Evolutionary conservation across 768 basidiomycete species (phyloP).

Genomic region (Floccularia luteovirens): DNA sequence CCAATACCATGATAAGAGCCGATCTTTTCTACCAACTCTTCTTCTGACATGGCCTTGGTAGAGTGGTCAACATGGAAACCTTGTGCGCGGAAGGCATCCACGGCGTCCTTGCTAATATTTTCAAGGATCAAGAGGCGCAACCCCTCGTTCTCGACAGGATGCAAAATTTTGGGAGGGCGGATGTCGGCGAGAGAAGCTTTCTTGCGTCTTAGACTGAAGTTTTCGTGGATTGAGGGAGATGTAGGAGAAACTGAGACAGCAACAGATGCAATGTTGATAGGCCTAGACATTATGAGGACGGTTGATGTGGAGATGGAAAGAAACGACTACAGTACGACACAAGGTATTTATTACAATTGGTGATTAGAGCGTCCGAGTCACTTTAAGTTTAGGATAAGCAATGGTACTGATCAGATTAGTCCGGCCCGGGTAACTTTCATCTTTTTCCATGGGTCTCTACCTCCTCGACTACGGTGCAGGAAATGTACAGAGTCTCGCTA

Average conservation of each 20-base stretch:
- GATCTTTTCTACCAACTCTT: conserved; percentile 82
- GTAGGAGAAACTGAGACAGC: conserved; percentile 51
- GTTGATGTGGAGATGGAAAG: conserved; percentile 5
- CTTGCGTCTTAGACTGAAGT: conserved; percentile 26
- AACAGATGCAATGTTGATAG: conserved; percentile 39
- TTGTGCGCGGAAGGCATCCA: conserved; percentile 66
- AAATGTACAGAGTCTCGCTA: conserved; percentile 90
- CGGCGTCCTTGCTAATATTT: conserved; percentile 91
- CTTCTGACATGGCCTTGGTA: conserved; percentile 82
- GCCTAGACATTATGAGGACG: conserved; percentile 31
- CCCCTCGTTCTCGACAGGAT: conserved; percentile 76
- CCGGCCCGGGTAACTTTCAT: conserved; percentile 8
- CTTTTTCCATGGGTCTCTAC: conserved; percentile 46
- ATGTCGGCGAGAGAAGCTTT: conserved; percentile 29
- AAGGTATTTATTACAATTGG: too few species aligned
- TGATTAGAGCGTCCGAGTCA: too few species aligned
- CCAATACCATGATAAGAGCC: conserved; percentile 89
- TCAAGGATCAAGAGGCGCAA: conserved; percentile 83
- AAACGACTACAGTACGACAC: background rate
- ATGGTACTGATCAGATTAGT: conserved; percentile 5
- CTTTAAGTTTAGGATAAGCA: too few species aligned
- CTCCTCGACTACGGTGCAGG: conserved; percentile 97
- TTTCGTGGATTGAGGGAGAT: conserved; percentile 35
- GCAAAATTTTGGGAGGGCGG: conserved; percentile 63
- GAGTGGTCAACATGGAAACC: conserved; percentile 92